Evolutionary conservation across 164 flowering plant genomes (phyloP).

Genomic region (Nymphaea colorata): DNA sequence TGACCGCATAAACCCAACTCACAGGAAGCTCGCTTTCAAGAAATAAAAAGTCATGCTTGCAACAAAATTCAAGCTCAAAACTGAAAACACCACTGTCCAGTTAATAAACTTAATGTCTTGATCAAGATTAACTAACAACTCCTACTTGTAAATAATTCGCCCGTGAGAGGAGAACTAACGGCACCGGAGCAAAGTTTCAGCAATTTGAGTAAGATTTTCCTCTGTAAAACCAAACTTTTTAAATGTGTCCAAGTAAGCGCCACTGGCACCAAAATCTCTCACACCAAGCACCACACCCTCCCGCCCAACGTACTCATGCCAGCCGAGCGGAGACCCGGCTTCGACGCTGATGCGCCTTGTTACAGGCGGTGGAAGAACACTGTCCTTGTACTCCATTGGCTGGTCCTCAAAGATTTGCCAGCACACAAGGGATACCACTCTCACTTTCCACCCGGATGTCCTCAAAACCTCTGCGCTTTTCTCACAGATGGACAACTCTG

Average conservation of each 20-base stretch:
- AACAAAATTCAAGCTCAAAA: too few species aligned
- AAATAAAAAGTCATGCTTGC: too few species aligned
- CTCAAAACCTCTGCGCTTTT: constrained; percentile 77
- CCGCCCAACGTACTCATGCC: constrained; percentile 65
- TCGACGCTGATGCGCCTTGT: constrained; percentile 85
- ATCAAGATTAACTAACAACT: too few species aligned
- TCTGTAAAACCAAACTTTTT: constrained; percentile 75
- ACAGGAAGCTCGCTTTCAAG: too few species aligned
- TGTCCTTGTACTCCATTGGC: constrained; percentile 78
- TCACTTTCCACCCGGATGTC: constrained; percentile 69
- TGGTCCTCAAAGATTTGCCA: constrained; percentile 93
- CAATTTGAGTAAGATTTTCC: constrained; percentile 76
- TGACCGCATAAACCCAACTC: too few species aligned
- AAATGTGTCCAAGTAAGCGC: constrained; percentile 67
- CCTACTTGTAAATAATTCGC: too few species aligned
- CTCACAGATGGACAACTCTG: constrained; percentile 75
- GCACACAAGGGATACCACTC: constrained; percentile 78
- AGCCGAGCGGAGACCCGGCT: constrained; percentile 89
- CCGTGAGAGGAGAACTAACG: too few species aligned
- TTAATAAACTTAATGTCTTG: too few species aligned
- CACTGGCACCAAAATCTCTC: constrained; percentile 87
- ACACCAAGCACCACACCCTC: constrained; percentile 81
- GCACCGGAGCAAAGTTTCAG: constrained; percentile 28
- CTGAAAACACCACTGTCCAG: too few species aligned
- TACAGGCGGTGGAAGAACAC: constrained; percentile 71